These are phyloP conservation scores for Zygotorulaspora mrakii DNA, from an alignment of 1,139 yeast genomes.

Conservation along the genomic window DNA sequence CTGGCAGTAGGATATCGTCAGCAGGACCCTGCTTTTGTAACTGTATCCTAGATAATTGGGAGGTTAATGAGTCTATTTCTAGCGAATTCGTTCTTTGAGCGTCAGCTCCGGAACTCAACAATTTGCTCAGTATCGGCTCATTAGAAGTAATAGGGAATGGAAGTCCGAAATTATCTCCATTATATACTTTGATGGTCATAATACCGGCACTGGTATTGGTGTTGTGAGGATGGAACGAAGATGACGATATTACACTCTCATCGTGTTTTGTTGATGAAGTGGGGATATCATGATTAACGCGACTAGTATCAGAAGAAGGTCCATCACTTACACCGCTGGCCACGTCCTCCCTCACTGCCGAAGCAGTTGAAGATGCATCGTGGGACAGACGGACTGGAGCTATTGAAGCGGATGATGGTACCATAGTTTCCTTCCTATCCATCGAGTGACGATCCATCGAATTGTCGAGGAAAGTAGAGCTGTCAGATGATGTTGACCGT, in stretches of 20 bases:
- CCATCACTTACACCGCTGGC: slow-evolving; percentile 7
- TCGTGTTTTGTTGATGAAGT: slow-evolving; percentile 8
- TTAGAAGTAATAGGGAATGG: slow-evolving; percentile 33
- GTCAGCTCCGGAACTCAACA: slow-evolving; percentile 31
- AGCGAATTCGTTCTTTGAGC: slow-evolving; percentile 17
- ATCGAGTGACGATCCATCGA: slow-evolving; percentile 11
- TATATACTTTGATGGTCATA: slow-evolving; percentile 31
- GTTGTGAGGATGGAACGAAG: slow-evolving; percentile 8
- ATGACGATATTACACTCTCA: slow-evolving; percentile 7
- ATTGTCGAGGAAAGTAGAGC: slow-evolving; percentile 1
- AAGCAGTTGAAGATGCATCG: slow-evolving; percentile 27
- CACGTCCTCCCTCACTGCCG: slow-evolving; percentile 19
- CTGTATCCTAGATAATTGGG: slow-evolving; percentile 30
- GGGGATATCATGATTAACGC: slow-evolving; percentile 6
- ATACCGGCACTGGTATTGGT: slow-evolving; percentile 25
- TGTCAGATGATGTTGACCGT: slow-evolving; percentile 3
- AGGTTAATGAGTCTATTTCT: slow-evolving; percentile 28
- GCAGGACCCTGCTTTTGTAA: slow-evolving; percentile 29
- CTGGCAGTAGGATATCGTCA: slow-evolving; percentile 30
- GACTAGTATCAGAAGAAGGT: slow-evolving; percentile 8
- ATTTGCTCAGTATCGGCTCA: slow-evolving; percentile 26
- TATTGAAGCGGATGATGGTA: slow-evolving; percentile 25
- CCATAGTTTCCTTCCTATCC: slow-evolving; percentile 30
- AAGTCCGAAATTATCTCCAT: slow-evolving; percentile 29
- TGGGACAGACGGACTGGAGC: slow-evolving; percentile 30